phyloP scores from a whole-genome alignment of 2,329 filamentous ascomycete species.

The Ceratocystis lukuohia region DNA sequence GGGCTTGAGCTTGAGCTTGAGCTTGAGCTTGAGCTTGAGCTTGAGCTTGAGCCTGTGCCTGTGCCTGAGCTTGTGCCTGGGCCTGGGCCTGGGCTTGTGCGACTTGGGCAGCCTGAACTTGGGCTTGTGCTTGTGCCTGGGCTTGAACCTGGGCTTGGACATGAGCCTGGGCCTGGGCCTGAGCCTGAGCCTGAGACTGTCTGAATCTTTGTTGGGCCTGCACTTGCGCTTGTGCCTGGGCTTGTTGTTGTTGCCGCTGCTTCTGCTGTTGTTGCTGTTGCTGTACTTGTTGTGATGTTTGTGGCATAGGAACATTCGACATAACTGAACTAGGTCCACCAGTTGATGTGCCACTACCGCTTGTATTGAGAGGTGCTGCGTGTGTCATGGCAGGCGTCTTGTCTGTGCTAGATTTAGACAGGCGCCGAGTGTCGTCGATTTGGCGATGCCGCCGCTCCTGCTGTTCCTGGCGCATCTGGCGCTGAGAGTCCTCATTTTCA shows the following conservation, averaged over 20 bases:
- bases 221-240: conserved; percentile 5
- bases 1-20: conserved; percentile 11
- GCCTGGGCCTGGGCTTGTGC: conserved; percentile 7
- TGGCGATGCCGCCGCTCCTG: conserved; percentile 30
- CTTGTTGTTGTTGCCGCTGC: not conserved
- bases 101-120: conserved; percentile 6
- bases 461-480: conserved; percentile 29
- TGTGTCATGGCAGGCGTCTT: not conserved
- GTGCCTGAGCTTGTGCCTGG: conserved; percentile 3
- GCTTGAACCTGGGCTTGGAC: conserved; percentile 5
- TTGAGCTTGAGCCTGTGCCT: conserved; percentile 11
- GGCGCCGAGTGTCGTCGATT: conserved; percentile 27
- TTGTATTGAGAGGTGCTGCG: conserved; percentile 6
- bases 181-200: conserved; percentile 18
- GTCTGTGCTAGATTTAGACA: conserved; percentile 11
- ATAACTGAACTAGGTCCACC: conserved; percentile 18
- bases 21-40: conserved; percentile 13
- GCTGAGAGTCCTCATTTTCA: conserved; percentile 33
- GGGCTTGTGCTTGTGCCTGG: conserved; percentile 2
- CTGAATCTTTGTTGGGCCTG: conserved; percentile 21
- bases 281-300: not conserved
- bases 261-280: conserved; percentile 14
- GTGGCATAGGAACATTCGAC: conserved; percentile 9
- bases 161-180: not conserved
- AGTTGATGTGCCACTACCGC: not conserved